Percentiles rank a stretch among this genome's conserved stretches.
phyloP scores from a whole-genome alignment of 2,329 filamentous ascomycete species.

The Pseudonectria buxi region DNA sequence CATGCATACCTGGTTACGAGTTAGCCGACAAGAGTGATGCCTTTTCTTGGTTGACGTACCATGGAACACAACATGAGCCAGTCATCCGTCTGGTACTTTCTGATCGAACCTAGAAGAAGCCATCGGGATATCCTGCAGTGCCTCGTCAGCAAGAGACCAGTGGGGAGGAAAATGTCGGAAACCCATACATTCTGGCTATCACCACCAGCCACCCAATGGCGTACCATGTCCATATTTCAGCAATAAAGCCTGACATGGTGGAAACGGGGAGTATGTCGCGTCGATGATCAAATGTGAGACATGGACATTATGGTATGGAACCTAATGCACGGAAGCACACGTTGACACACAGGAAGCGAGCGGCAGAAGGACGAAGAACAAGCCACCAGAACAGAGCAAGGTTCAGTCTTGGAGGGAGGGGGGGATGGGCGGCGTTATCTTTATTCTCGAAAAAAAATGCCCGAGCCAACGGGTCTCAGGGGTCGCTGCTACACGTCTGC shows the following conservation, averaged over 20 bases:
- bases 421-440: no score
- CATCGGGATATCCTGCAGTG: constrained; percentile 30
- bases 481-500: no score
- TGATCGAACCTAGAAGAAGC: constrained; percentile 36
- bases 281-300: background rate
- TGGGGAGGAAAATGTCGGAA: constrained; percentile 3
- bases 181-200: constrained; percentile 31
- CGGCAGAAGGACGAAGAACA: no score
- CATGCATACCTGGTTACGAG: constrained; percentile 33
- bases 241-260: constrained; percentile 25
- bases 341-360: no score
- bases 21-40: constrained; percentile 4
- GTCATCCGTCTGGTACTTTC: constrained; percentile 48
- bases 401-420: no score
- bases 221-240: constrained; percentile 41
- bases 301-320: no score
- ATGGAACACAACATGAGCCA: constrained; percentile 48
- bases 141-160: background rate
- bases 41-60: constrained; percentile 26
- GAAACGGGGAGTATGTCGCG: background rate
- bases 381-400: no score
- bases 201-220: constrained; percentile 33
- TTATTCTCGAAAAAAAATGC: no score
- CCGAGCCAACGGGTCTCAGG: no score
- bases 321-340: no score